Conservation (phyloP, 352 stramenopile genomes). For the Detonula confervacea region DNA sequence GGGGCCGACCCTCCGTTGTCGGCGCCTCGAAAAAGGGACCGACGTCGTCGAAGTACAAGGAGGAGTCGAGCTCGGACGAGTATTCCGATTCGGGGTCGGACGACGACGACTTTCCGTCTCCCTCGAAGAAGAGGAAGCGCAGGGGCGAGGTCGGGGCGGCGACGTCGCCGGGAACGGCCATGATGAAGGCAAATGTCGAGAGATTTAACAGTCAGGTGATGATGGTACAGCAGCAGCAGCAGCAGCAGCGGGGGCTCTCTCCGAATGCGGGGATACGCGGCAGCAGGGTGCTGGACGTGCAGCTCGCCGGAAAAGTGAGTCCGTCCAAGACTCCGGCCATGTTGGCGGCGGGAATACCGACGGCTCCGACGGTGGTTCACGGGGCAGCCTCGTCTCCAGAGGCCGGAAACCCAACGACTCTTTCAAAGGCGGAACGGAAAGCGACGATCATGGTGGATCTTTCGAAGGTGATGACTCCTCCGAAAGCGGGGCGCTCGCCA, state of each 20-base stretch:
- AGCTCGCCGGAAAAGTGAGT: not conserved
- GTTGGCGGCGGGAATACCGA: too few relatives aligned
- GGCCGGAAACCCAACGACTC: too few relatives aligned
- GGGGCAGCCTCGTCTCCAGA: too few relatives aligned
- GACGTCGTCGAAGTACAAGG: not conserved
- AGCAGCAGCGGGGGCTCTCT: not conserved
- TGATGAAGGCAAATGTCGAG: not conserved
- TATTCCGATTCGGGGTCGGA: conserved; percentile 33
- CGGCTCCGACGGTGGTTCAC: too few relatives aligned
- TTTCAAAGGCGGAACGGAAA: too few relatives aligned
- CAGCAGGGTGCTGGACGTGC: not conserved
- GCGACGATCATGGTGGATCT: too few relatives aligned
- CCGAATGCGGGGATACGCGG: not conserved
- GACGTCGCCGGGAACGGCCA: too few relatives aligned
- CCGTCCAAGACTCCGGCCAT: not conserved
- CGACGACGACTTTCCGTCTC: conserved; percentile 48
- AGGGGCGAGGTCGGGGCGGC: not conserved
- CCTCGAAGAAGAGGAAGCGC: conserved; percentile 30
- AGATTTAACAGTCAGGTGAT: not conserved
- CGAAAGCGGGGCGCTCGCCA: too few relatives aligned
- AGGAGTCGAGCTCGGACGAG: conserved; percentile 1
- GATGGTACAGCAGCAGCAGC: not conserved
- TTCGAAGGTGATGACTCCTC: too few relatives aligned
- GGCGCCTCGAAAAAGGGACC: too few relatives aligned
- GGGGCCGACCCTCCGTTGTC: too few relatives aligned